Evolutionary conservation across 1,284 basidiomycete genomes (phyloP).

Genomic region (Ganoderma lucidum): DNA sequence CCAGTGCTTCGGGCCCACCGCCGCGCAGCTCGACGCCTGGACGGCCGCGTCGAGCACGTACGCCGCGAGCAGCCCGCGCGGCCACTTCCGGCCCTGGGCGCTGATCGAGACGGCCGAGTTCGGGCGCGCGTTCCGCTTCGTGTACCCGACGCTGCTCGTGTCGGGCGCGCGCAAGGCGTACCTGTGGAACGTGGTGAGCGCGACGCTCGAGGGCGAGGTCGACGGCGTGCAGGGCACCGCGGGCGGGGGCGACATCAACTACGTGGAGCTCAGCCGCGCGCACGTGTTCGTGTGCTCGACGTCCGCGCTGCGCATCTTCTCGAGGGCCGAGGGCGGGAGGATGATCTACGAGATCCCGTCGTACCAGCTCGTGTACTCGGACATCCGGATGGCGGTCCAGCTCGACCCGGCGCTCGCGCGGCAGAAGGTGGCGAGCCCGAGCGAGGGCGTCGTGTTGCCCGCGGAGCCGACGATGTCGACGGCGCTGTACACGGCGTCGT

Average conservation of each 20-base stretch:
- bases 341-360: slow-evolving; percentile 51
- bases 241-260: slow-evolving; percentile 52
- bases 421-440: slow-evolving; percentile 13
- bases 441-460: slow-evolving; percentile 18
- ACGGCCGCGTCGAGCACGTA: slow-evolving; percentile 13
- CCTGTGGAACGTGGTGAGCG: slow-evolving; percentile 66
- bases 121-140: slow-evolving; percentile 70
- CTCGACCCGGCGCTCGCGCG: slow-evolving; percentile 22
- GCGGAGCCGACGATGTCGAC: slow-evolving; percentile 23
- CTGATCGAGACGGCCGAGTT: slow-evolving; percentile 54
- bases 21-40: slow-evolving; percentile 43
- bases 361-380: slow-evolving; percentile 39
- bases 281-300: slow-evolving; percentile 70
- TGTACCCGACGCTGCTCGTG: slow-evolving; percentile 69
- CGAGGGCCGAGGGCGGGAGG: slow-evolving; percentile 52
- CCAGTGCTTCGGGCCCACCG: slow-evolving; percentile 41
- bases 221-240: slow-evolving; percentile 46
- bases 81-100: slow-evolving; percentile 68
- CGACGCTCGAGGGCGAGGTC: slow-evolving; percentile 54
- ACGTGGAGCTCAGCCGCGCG: slow-evolving; percentile 69
- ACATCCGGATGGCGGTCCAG: slow-evolving; percentile 22
- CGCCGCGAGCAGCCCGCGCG: slow-evolving; percentile 36
- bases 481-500: slow-evolving; percentile 25
- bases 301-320: slow-evolving; percentile 58
- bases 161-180: slow-evolving; percentile 54